Evolutionary conservation across 805 yeast genomes (phyloP).

Genomic region (Ogataea philodendri): DNA sequence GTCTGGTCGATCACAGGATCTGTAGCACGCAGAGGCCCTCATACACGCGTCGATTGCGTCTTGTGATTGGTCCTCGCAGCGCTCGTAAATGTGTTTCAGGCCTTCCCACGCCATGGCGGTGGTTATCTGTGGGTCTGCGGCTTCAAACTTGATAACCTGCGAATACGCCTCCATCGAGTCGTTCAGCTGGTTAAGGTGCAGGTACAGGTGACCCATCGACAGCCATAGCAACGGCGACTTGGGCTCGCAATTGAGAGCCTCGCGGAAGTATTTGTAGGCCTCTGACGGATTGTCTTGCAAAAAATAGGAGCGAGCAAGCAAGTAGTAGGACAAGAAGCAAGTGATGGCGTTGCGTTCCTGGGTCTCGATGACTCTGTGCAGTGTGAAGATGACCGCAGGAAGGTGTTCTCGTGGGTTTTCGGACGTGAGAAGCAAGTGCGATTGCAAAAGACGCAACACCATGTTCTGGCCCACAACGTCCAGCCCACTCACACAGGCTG

Average conservation of each 20-base stretch:
- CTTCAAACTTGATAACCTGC: slow-evolving; percentile 48
- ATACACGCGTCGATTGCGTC: slow-evolving; percentile 62
- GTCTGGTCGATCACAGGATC: slow-evolving; percentile 44
- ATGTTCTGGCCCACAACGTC: slow-evolving; percentile 44
- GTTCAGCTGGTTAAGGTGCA: slow-evolving; percentile 56
- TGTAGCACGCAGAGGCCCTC: slow-evolving; percentile 50
- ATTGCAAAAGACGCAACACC: slow-evolving; percentile 45
- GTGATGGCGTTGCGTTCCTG: slow-evolving; percentile 40
- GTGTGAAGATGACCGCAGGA: slow-evolving; percentile 35
- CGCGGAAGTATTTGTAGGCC: slow-evolving; percentile 55
- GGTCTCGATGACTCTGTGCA: slow-evolving; percentile 34
- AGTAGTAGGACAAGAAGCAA: slow-evolving; percentile 57
- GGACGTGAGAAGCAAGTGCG: slow-evolving; percentile 44
- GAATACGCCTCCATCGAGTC: slow-evolving; percentile 69
- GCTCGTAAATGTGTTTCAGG: slow-evolving; percentile 56
- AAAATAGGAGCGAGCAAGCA: slow-evolving; percentile 53
- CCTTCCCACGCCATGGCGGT: slow-evolving; percentile 68
- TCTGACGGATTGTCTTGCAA: slow-evolving; percentile 44
- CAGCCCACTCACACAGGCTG: slow-evolving; percentile 49
- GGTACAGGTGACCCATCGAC: slow-evolving; percentile 60
- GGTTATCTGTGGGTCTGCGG: slow-evolving; percentile 30
- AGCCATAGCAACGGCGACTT: slow-evolving; percentile 62
- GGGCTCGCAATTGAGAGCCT: slow-evolving; percentile 52
- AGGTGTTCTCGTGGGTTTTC: slow-evolving; percentile 34
- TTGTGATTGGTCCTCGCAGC: slow-evolving; percentile 57